Base-by-base conservation (phyloP, 2,329 filamentous ascomycete genomes). In the Cylindrodendrum hubeiense region DNA sequence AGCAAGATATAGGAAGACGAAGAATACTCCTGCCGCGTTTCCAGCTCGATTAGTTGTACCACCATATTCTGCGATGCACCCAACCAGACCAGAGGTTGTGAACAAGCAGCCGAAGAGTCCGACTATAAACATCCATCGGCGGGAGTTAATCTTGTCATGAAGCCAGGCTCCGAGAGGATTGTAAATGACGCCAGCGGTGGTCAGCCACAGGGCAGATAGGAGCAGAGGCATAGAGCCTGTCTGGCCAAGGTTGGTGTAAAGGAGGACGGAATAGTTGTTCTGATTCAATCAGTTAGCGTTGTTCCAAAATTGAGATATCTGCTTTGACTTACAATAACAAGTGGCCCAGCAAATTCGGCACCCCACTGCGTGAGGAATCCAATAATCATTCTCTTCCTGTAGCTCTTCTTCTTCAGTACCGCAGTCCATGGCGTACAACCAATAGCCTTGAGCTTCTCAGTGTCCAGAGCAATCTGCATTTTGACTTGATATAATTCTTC, bases 341-440 rank as follows among this genome's bases (percentile, higher is more conserved):
- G 76, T 12, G 83, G 83, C 0, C 84, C 84, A n/a, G 80, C 83
- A 69, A 86, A 86, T 57, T 86, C 83, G 2, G 84, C 83, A 22
- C 84, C 84, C 83, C 83, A 86, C 67, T 86, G 84, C 0, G 83
- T 86, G 37, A 86, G 73, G 65, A 86, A 86, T 0, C 83, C 84
- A 44, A 86, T 84, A 2, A 80, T 77, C 82, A 86, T 84, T 1
- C 85, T 77, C 75, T 84, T 86, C 19, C 84, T 77, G 65, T 85
- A 85, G 9, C 82, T 83, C 63, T 78, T 79, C 71, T 83, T 85
- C 69, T 79, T 81, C 22, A 83, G n/a, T 0, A 84, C 78, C 0
- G 83, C 83, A 39, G 73, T 80, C 82, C 82, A 85, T 0, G 81
- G 78, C 1, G 72, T 80, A n/a, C 77, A 74, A 0, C 80, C 79